phyloP scores from a whole-genome alignment of 768 basidiomycete species.

The Phylloporus rhodoxanthus region DNA sequence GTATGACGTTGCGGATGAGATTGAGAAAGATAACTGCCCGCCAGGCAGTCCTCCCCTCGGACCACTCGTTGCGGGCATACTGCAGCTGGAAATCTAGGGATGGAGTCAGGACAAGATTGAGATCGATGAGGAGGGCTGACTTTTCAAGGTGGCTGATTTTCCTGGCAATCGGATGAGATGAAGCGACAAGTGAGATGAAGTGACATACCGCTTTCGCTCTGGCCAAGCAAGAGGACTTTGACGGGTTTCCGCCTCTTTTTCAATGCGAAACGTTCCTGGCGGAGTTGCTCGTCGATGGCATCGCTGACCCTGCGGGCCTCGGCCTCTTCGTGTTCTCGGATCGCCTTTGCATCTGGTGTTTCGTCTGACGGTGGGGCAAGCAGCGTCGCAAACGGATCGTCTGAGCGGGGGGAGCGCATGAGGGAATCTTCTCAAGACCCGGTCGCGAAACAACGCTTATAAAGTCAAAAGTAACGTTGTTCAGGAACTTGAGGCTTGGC shows the following conservation, averaged over 20 bases:
- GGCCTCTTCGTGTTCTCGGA: constrained; percentile 54
- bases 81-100: constrained; percentile 64
- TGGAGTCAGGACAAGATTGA: not conserved
- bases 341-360: constrained; percentile 47
- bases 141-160: constrained; percentile 77
- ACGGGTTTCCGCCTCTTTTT: constrained; percentile 64
- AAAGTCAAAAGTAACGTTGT: no score
- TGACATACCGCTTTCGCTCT: constrained; percentile 58
- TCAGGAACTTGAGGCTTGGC: no score
- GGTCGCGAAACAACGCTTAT: not conserved
- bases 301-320: constrained; percentile 63
- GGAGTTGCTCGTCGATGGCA: constrained; percentile 70
- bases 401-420: constrained; percentile 34
- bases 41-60: constrained; percentile 65
- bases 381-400: constrained; percentile 58
- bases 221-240: constrained; percentile 69
- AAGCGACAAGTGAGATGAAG: not conserved
- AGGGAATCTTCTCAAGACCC: not conserved
- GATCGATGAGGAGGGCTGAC: constrained; percentile 32
- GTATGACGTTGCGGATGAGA: constrained; percentile 67
- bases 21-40: constrained; percentile 74
- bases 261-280: constrained; percentile 50
- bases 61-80: constrained; percentile 66
- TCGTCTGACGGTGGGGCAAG: constrained; percentile 64
- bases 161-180: constrained; percentile 25